Evolutionary conservation across 2,329 filamentous ascomycete species (phyloP).

Genomic region (Ceratocystis papillata): DNA sequence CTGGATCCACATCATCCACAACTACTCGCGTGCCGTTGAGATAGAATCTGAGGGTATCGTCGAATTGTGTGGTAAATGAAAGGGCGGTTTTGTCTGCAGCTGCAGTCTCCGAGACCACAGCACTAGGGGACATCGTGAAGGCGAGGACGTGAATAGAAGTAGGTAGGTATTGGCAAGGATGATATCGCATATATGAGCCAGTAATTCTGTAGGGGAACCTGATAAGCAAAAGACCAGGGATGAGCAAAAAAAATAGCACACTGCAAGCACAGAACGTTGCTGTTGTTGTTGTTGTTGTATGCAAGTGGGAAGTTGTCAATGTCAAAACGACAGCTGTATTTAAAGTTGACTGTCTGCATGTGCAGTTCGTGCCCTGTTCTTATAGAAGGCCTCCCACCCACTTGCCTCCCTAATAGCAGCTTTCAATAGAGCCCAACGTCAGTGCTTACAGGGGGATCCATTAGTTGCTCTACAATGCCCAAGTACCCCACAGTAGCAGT

Average conservation of each 20-base stretch:
- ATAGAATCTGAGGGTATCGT: conserved; percentile 84
- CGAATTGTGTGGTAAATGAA: conserved; percentile 59
- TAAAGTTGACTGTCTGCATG: neutral
- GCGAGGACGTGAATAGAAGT: neutral
- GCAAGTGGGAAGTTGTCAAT: conserved; percentile 7
- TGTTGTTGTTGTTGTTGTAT: neutral
- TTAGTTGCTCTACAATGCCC: neutral
- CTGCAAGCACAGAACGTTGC: neutral
- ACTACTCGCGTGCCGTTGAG: conserved; percentile 86
- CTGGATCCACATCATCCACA: conserved; percentile 78
- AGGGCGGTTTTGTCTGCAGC: conserved; percentile 15
- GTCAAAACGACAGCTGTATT: conserved; percentile 8
- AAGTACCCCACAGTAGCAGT: neutral
- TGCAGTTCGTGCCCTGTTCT: neutral
- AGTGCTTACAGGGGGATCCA: neutral
- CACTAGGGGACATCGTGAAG: conserved; percentile 11
- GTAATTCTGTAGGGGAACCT: neutral
- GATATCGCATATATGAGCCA: neutral
- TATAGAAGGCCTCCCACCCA: conserved; percentile 4
- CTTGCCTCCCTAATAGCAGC: neutral
- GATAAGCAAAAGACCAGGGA: neutral
- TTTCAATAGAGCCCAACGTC: neutral
- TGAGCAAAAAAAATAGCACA: neutral
- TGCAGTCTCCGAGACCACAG: neutral
- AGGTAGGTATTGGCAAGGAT: neutral